Percentiles rank a stretch among this genome's conserved stretches.
Conservation (phyloP, 2,329 filamentous ascomycete species). For the Aspergillus sergii region DNA sequence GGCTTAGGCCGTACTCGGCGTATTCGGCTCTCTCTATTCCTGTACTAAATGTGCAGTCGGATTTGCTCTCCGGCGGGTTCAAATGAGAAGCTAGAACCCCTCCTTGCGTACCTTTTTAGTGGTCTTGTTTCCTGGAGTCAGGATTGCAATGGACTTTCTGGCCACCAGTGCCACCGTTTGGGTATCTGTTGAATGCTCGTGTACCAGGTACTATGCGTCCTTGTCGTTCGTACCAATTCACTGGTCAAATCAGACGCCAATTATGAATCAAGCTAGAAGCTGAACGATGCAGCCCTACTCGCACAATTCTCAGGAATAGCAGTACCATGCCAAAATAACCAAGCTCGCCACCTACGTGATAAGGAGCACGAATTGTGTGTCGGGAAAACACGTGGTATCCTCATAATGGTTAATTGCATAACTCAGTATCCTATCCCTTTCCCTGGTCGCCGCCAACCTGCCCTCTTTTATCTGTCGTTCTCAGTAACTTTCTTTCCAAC, state of each 20-base stretch:
- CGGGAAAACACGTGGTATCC: background rate
- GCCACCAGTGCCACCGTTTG: too few species aligned
- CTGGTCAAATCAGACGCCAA: background rate
- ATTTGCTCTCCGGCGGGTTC: background rate
- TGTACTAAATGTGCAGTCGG: background rate
- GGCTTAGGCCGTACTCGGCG: background rate
- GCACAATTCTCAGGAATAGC: background rate
- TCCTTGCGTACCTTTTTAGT: background rate
- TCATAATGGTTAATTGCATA: too few species aligned
- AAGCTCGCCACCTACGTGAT: background rate
- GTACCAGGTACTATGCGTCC: too few species aligned
- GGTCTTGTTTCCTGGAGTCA: too few species aligned
- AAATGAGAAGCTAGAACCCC: background rate
- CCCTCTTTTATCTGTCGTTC: background rate
- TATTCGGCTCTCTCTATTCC: background rate
- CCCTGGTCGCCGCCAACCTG: background rate
- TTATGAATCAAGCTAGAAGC: background rate
- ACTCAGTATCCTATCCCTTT: too few species aligned
- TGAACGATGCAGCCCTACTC: background rate
- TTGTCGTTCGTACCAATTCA: background rate
- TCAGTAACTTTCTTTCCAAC: background rate
- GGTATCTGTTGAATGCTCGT: background rate
- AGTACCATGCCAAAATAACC: background rate
- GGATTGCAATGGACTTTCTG: background rate
- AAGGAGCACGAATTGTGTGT: background rate